phyloP scores from a whole-genome alignment of 179 eudicot species.

The Spergularia azorica region DNA sequence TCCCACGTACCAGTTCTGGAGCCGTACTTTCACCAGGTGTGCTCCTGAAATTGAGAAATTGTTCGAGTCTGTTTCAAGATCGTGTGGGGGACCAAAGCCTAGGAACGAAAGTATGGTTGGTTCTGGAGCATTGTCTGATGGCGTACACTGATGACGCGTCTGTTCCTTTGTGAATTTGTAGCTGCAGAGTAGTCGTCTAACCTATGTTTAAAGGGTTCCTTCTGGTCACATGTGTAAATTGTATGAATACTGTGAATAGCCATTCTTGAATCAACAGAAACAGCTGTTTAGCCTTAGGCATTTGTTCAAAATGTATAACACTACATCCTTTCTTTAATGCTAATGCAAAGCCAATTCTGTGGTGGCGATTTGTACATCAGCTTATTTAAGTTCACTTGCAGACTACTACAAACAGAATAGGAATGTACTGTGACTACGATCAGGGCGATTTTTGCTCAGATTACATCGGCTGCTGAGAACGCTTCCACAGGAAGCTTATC shows the following conservation, averaged over 20 bases:
- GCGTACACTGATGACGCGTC: constrained; percentile 38
- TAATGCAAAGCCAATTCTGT: background rate
- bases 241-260: constrained; percentile 17
- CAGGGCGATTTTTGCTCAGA: too few relatives aligned
- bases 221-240: constrained; percentile 8
- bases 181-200: constrained; percentile 15
- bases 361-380: constrained; percentile 5
- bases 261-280: constrained; percentile 2
- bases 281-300: background rate
- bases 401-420: too few relatives aligned
- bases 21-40: constrained; percentile 76
- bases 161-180: background rate
- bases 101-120: constrained; percentile 66
- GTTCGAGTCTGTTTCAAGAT: constrained; percentile 87
- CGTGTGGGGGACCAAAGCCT: constrained; percentile 90
- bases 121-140: constrained; percentile 67
- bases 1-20: constrained; percentile 88
- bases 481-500: too few relatives aligned
- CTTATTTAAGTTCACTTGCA: background rate
- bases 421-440: too few relatives aligned
- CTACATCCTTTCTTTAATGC: background rate
- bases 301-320: background rate
- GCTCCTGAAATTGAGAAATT: constrained; percentile 92
- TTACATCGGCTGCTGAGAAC: too few relatives aligned
- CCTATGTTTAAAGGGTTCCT: background rate